Evolutionary conservation across 2,329 filamentous ascomycete species (phyloP).

Genomic region (Samsoniella hepiali): DNA sequence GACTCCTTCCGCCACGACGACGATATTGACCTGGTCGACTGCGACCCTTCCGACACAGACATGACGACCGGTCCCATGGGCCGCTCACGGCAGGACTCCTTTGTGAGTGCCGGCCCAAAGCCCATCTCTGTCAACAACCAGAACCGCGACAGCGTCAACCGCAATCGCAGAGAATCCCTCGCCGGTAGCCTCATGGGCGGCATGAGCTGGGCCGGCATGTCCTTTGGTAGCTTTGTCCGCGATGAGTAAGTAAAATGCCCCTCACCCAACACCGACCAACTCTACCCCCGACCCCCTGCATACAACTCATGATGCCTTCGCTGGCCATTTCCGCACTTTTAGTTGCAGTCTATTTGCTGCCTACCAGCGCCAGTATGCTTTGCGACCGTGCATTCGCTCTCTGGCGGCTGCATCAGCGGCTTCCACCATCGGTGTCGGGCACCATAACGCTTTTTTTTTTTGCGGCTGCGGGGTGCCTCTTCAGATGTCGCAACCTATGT

Average conservation of each 20-base stretch:
- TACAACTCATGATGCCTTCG: slow-evolving; percentile 8
- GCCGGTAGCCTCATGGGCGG: slow-evolving; percentile 69
- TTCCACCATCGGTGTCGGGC: slow-evolving; percentile 5
- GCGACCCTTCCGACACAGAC: slow-evolving; percentile 33
- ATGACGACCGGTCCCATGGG: slow-evolving; percentile 59
- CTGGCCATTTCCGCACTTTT: not conserved
- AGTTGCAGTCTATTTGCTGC: not conserved
- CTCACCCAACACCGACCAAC: slow-evolving; percentile 10
- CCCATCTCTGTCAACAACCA: slow-evolving; percentile 65
- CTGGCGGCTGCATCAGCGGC: not conserved
- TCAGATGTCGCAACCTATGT: slow-evolving; percentile 8
- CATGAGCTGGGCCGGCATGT: slow-evolving; percentile 96
- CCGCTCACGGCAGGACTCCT: slow-evolving; percentile 61
- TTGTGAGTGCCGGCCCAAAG: slow-evolving; percentile 62
- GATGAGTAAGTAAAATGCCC: slow-evolving; percentile 74
- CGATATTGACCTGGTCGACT: slow-evolving; percentile 26
- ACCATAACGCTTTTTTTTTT: slow-evolving; percentile 9
- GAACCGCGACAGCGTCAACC: slow-evolving; percentile 56
- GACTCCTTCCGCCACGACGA: slow-evolving; percentile 25
- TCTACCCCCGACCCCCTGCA: slow-evolving; percentile 25
- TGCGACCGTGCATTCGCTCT: slow-evolving; percentile 1
- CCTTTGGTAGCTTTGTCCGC: slow-evolving; percentile 92
- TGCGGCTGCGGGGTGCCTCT: slow-evolving; percentile 12
- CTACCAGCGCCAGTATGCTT: not conserved
- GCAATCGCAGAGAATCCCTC: slow-evolving; percentile 58